Evolutionary conservation across 805 yeast species (phyloP), one percentile per base, ranked within the genome.

Genomic region (Cyberlindnera amylophila): DNA sequence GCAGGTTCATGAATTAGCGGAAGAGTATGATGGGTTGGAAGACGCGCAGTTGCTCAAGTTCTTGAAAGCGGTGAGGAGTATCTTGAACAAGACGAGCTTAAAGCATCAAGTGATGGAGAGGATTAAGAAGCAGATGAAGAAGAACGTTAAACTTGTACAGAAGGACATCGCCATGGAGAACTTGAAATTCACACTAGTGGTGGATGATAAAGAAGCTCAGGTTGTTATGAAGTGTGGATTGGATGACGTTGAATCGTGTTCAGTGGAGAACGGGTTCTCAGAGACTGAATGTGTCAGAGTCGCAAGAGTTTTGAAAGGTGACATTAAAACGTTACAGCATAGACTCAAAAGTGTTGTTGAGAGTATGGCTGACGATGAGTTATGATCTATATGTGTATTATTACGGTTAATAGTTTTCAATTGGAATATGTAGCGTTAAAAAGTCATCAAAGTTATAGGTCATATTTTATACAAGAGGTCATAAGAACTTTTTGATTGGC

Each of bases 401-500:
- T n/a, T n/a, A n/a, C n/a, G n/a, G n/a, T n/a, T n/a, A n/a, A n/a
- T n/a, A n/a, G n/a, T n/a, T n/a, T n/a, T n/a, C n/a, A n/a, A n/a
- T n/a, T n/a, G n/a, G n/a, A n/a, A n/a, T n/a, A n/a, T n/a, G n/a
- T n/a, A n/a, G n/a, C n/a, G n/a, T n/a, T n/a, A n/a, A n/a, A 11
- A 27, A 27, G 14, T 27, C 24, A 21, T 21, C 24, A 21, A 9
- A 9, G n/a, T n/a, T n/a, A n/a, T n/a, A n/a, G n/a, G n/a, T n/a
- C n/a, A n/a, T n/a, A n/a, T n/a, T n/a, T n/a, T n/a, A 21, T 21
- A 21, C 9, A 21, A 6, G 9, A 21, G 24, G 24, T 44, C 38
- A 46, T 50, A 89, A 67, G 58, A 89, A 89, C 42, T 63, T 54
- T 53, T 75, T 74, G 17, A 90, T 80, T 6, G 90, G 91, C 2